Evolutionary conservation across 2,329 filamentous ascomycete species (phyloP).

Genomic region (Colletotrichum chrysophilum): DNA sequence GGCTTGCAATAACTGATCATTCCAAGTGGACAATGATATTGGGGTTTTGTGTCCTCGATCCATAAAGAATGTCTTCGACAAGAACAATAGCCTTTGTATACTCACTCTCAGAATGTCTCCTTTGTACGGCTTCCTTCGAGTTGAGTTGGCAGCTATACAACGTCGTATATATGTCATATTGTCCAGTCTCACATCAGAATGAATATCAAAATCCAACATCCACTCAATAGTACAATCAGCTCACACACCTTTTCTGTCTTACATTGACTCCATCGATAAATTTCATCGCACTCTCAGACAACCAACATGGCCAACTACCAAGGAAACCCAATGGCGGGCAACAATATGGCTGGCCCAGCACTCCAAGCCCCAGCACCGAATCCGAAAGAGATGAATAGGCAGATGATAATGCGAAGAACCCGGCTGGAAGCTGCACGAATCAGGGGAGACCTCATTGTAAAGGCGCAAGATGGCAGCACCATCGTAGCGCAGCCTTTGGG

Average conservation of each 20-base stretch:
- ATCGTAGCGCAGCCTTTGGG: neutral
- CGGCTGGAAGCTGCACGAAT: neutral
- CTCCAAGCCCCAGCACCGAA: neutral
- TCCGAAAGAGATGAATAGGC: neutral
- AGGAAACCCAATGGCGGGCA: neutral
- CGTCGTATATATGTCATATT: neutral
- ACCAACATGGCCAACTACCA: neutral
- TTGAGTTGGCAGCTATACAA: neutral
- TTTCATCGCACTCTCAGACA: neutral
- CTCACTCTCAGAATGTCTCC: neutral
- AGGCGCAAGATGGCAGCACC: neutral
- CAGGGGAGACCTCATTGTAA: neutral
- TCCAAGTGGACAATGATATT: neutral
- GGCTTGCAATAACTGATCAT: neutral
- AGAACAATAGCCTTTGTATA: neutral
- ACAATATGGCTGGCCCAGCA: neutral
- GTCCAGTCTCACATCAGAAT: neutral
- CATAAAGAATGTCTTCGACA: neutral
- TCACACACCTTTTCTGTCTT: neutral
- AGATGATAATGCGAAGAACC: neutral
- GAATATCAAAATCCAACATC: neutral
- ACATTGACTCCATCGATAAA: neutral
- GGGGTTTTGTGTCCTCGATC: neutral
- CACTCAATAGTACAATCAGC: neutral
- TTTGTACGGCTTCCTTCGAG: neutral